These are phyloP conservation scores for Pseudozyma thailandica DNA, from an alignment of 1,284 basidiomycete species.

Conservation along the genomic window DNA sequence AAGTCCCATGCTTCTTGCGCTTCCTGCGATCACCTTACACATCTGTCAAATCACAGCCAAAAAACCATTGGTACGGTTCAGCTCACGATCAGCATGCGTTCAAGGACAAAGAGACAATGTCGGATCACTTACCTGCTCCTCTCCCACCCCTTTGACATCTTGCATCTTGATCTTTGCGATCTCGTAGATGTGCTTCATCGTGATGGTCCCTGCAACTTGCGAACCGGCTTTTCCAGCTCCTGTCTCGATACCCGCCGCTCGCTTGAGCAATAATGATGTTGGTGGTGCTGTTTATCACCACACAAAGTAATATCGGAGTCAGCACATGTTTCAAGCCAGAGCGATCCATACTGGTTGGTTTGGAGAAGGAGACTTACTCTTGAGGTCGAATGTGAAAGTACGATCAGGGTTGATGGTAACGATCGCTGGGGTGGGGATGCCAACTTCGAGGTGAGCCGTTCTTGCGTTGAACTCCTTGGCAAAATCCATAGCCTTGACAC, in stretches of 20 bases:
- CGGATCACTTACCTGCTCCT: constrained; percentile 53
- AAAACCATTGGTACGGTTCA: background rate
- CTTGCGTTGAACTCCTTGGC: constrained; percentile 79
- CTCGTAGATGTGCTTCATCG: constrained; percentile 97
- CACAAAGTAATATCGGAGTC: background rate
- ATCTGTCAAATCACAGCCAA: constrained; percentile 31
- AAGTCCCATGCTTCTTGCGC: constrained; percentile 57
- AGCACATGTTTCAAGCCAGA: background rate
- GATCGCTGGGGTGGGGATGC: constrained; percentile 86
- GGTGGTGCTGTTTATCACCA: constrained; percentile 76
- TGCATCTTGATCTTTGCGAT: constrained; percentile 96
- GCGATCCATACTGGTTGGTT: background rate
- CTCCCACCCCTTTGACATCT: constrained; percentile 71
- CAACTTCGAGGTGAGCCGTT: constrained; percentile 86
- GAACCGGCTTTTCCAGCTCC: constrained; percentile 76
- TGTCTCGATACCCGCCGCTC: constrained; percentile 88
- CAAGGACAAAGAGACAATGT: background rate
- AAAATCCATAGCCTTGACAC: constrained; percentile 99
- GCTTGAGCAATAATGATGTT: constrained; percentile 87
- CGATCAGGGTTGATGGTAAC: constrained; percentile 95
- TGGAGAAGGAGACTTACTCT: constrained; percentile 44
- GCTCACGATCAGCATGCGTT: background rate
- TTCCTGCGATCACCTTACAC: constrained; percentile 58
- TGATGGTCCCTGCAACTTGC: constrained; percentile 82
- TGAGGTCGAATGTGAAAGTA: constrained; percentile 81